Evolutionary conservation across 1,284 basidiomycete species (phyloP).

Genomic region (Laetiporus sulphureus): DNA sequence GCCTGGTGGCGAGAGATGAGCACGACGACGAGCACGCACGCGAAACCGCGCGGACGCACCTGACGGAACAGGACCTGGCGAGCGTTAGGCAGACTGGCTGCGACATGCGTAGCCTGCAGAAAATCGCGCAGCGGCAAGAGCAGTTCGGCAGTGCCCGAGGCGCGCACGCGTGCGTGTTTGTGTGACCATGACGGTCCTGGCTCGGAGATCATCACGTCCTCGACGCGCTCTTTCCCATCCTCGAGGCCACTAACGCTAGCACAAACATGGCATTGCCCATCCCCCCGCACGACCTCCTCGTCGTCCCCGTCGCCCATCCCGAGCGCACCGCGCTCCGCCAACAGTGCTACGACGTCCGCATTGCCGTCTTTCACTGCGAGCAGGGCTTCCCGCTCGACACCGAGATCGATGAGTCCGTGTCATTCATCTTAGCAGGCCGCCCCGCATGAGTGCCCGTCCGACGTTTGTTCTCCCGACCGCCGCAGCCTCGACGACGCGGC

Average conservation of each 20-base stretch:
- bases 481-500: conserved; percentile 52
- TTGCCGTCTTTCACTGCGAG: conserved; percentile 63
- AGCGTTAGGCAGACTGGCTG: conserved; percentile 4
- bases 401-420: conserved; percentile 67
- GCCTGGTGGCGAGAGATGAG: too few relatives aligned
- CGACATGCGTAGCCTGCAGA: conserved; percentile 13
- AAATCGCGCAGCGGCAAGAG: conserved; percentile 1
- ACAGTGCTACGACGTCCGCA: conserved; percentile 59
- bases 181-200: neutral
- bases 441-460: conserved; percentile 2
- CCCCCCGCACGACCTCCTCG: conserved; percentile 52
- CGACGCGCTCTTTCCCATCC: neutral
- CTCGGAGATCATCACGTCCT: neutral
- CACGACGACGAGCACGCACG: conserved; percentile 4
- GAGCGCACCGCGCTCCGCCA: conserved; percentile 32
- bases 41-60: conserved; percentile 7
- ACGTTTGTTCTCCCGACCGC: conserved; percentile 2
- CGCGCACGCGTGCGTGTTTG: neutral
- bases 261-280: conserved; percentile 5
- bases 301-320: conserved; percentile 31
- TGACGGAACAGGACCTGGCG: conserved; percentile 13
- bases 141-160: conserved; percentile 12
- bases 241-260: neutral
- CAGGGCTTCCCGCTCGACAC: conserved; percentile 64
- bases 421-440: conserved; percentile 8